Evolutionary conservation across 768 basidiomycete genomes (phyloP).

Genomic region (Boletellus sp.): DNA sequence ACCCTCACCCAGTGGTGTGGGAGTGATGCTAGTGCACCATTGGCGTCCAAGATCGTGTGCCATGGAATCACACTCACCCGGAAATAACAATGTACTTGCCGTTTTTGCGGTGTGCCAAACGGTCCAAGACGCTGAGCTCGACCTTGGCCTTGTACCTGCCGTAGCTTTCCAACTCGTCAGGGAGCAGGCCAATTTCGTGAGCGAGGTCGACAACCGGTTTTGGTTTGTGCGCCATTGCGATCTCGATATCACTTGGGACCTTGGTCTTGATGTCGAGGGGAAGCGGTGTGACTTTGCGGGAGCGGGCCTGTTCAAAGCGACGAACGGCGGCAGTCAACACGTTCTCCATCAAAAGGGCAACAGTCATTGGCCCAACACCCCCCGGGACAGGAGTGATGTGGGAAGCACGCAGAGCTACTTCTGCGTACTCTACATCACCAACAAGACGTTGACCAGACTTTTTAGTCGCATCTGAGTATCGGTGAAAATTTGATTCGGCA

Average conservation of each 20-base stretch:
- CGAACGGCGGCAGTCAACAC: conserved; percentile 82
- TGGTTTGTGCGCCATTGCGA: conserved; percentile 91
- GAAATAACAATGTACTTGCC: conserved; percentile 97
- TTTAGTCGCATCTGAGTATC: conserved; percentile 67
- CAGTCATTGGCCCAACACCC: conserved; percentile 99
- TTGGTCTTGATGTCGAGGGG: conserved; percentile 75
- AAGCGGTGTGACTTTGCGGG: conserved; percentile 72
- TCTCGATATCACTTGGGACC: conserved; percentile 95
- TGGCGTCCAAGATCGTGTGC: background rate
- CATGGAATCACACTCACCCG: conserved; percentile 48
- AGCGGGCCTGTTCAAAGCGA: conserved; percentile 64
- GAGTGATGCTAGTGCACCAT: conserved; percentile 66
- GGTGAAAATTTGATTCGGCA: background rate
- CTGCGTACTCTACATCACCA: conserved; percentile 87
- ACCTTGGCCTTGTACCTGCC: conserved; percentile 98
- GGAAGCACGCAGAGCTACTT: conserved; percentile 76
- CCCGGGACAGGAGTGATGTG: conserved; percentile 97
- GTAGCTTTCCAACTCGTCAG: conserved; percentile 88
- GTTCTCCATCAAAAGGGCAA: conserved; percentile 96
- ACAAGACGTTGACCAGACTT: conserved; percentile 95
- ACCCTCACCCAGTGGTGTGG: conserved; percentile 95
- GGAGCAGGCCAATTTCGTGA: conserved; percentile 79
- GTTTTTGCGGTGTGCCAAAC: conserved; percentile 78
- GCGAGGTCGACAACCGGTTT: conserved; percentile 85
- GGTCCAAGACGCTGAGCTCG: conserved; percentile 82